A percentile compares a stretch with the other conserved stretches of the same genome.
Evolutionary conservation across 169 alveolate genomes (phyloP).

Genomic region (Cryptosporidium meleagridis): DNA sequence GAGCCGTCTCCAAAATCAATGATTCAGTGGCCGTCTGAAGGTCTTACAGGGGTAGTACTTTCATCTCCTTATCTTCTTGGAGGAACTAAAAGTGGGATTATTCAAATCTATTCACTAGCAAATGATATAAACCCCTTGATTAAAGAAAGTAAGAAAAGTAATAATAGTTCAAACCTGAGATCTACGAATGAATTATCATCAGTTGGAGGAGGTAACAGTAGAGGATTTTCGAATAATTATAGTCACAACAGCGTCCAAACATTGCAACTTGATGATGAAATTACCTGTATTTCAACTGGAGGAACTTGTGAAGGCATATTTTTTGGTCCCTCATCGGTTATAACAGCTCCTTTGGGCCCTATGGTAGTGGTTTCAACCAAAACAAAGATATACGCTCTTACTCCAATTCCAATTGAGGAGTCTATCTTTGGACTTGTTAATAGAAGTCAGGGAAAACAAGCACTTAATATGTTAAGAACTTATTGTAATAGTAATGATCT

Average conservation of each 20-base stretch:
- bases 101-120: conserved; percentile 55
- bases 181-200: neutral
- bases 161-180: neutral
- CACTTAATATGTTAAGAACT: conserved; percentile 38
- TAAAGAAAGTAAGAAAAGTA: neutral
- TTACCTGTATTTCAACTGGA: conserved; percentile 53
- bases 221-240: conserved; percentile 14
- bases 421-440: conserved; percentile 45
- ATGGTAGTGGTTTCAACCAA: conserved; percentile 42
- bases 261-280: conserved; percentile 68
- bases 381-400: conserved; percentile 42
- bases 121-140: neutral
- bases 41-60: conserved; percentile 56
- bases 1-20: conserved; percentile 70
- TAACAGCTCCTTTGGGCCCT: conserved; percentile 53
- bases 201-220: neutral
- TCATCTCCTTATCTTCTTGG: conserved; percentile 70
- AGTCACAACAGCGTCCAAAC: conserved; percentile 28
- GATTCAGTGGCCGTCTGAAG: conserved; percentile 74
- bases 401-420: conserved; percentile 66
- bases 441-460: conserved; percentile 63
- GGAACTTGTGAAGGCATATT: conserved; percentile 20
- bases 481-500: conserved; percentile 48
- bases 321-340: conserved; percentile 2
- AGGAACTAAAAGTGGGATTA: conserved; percentile 54